phyloP scores from a whole-genome alignment of 2,329 filamentous ascomycete genomes.

The Capronia coronata region DNA sequence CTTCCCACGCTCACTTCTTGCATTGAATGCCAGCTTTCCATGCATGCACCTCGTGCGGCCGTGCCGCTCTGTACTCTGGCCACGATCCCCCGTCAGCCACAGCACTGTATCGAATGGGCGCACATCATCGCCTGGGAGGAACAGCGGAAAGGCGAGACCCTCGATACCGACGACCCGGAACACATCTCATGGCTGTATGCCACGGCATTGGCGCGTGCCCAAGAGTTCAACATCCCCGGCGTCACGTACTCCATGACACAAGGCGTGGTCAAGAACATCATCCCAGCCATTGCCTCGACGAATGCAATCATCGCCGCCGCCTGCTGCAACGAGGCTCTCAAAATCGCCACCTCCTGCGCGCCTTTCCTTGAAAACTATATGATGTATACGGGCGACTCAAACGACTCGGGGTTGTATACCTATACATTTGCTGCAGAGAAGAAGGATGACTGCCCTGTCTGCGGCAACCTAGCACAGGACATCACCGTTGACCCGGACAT shows the following conservation, averaged over 20 bases:
- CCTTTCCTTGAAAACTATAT: constrained; percentile 90
- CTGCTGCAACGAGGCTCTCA: constrained; percentile 95
- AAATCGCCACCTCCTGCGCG: constrained; percentile 77
- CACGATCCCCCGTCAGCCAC: constrained; percentile 90
- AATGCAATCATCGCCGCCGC: constrained; percentile 94
- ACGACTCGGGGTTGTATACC: constrained; percentile 90
- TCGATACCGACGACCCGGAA: constrained; percentile 93
- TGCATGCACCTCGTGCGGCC: constrained; percentile 95
- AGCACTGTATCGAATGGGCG: constrained; percentile 98
- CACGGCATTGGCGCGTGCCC: constrained; percentile 70
- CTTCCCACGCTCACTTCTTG: constrained; percentile 89
- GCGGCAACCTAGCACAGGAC: constrained; percentile 72
- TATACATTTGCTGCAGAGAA: constrained; percentile 94
- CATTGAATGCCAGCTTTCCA: constrained; percentile 96
- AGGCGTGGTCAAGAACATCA: constrained; percentile 98
- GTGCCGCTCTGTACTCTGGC: constrained; percentile 95
- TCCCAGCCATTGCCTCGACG: constrained; percentile 93
- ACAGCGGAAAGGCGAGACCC: constrained; percentile 70
- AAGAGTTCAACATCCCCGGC: constrained; percentile 83
- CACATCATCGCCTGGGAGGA: constrained; percentile 96
- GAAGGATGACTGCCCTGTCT: constrained; percentile 92
- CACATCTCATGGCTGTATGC: constrained; percentile 96
- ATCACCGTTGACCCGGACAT: constrained; percentile 62
- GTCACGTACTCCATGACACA: constrained; percentile 95
- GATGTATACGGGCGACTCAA: constrained; percentile 98